Evolutionary conservation across 805 yeast genomes (phyloP).

Genomic region (Cyberlindnera euphorbiae): DNA sequence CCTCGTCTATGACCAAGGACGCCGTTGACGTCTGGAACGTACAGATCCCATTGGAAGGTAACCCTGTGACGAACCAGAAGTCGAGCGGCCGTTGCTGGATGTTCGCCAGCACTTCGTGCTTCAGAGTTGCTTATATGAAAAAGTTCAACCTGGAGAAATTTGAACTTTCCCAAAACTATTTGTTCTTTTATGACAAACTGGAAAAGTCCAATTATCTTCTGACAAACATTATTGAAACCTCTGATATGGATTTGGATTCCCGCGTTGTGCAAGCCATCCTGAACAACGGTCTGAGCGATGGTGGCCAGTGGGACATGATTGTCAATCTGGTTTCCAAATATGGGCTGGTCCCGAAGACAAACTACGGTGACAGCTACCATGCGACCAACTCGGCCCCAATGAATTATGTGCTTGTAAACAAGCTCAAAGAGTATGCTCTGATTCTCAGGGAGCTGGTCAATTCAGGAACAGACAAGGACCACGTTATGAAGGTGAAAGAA

Average conservation of each 20-base stretch:
- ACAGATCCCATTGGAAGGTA: conserved; percentile 36
- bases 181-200: conserved; percentile 78
- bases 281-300: conserved; percentile 65
- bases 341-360: conserved; percentile 71
- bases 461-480: conserved; percentile 35
- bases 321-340: conserved; percentile 70
- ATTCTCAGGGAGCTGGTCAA: conserved; percentile 47
- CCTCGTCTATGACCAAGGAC: conserved; percentile 8
- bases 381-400: conserved; percentile 48
- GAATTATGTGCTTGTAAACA: conserved; percentile 58
- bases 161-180: conserved; percentile 70
- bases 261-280: conserved; percentile 63
- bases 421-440: conserved; percentile 72
- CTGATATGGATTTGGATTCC: conserved; percentile 58
- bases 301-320: conserved; percentile 85
- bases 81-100: conserved; percentile 83
- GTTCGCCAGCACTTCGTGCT: conserved; percentile 73
- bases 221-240: conserved; percentile 67
- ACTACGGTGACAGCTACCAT: conserved; percentile 60
- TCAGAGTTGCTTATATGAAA: conserved; percentile 58
- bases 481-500: conserved; percentile 32
- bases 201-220: conserved; percentile 77
- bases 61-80: conserved; percentile 67
- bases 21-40: conserved; percentile 26
- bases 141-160: conserved; percentile 58